Conservation (phyloP, 2,329 filamentous ascomycete genomes). For the Penicillium sclerotiorum region DNA sequence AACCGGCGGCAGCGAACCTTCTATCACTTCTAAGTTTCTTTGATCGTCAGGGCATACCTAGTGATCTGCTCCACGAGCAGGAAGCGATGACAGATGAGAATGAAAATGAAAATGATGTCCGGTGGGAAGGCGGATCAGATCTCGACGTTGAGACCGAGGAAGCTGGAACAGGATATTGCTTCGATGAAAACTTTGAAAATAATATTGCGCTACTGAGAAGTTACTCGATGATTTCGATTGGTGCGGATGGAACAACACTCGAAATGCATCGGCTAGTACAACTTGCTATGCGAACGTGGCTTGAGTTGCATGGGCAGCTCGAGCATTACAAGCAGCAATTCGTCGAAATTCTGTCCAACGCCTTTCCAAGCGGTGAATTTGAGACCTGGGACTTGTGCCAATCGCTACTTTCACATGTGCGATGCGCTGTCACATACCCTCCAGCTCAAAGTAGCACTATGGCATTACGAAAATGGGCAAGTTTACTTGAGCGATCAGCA, state of each 20-base stretch:
- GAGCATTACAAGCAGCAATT: constrained; percentile 3
- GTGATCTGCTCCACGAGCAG: background rate
- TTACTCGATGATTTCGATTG: constrained; percentile 8
- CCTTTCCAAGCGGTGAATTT: background rate
- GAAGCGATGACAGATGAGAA: too few relatives aligned
- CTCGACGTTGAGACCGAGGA: too few relatives aligned
- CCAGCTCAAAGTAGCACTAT: background rate
- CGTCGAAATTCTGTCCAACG: background rate
- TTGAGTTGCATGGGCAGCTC: background rate
- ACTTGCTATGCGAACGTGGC: constrained; percentile 11
- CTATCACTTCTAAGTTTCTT: constrained; percentile 30
- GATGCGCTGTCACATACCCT: background rate
- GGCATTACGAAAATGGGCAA: background rate
- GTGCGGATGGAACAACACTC: background rate
- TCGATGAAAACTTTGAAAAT: background rate
- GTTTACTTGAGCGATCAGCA: background rate
- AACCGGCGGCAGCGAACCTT: background rate
- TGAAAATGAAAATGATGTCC: too few relatives aligned
- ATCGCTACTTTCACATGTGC: constrained; percentile 4
- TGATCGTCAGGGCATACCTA: constrained; percentile 32
- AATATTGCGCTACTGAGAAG: constrained; percentile 2
- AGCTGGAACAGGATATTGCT: too few relatives aligned
- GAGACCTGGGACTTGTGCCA: constrained; percentile 4
- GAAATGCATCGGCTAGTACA: constrained; percentile 15
- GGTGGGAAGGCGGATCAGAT: too few relatives aligned